These are phyloP conservation scores for Penicillium vulpinum DNA, from an alignment of 2,329 filamentous ascomycete genomes.

Conservation along the genomic window DNA sequence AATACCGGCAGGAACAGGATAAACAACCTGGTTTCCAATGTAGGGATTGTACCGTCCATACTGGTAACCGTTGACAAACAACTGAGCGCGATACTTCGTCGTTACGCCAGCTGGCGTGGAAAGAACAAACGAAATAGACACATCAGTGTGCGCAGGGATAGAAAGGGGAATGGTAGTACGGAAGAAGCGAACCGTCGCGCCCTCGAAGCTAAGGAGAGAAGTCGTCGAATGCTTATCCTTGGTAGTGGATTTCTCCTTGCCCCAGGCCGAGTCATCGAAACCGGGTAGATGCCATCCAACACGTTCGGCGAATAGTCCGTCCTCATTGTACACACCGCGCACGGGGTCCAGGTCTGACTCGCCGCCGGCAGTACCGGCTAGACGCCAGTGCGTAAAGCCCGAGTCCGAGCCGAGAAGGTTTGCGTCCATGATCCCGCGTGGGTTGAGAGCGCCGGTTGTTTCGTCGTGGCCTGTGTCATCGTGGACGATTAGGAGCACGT, in stretches of 20 bases:
- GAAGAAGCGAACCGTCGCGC: constrained; percentile 58
- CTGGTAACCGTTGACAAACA: constrained; percentile 67
- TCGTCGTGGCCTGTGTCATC: constrained; percentile 50
- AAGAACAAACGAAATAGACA: constrained; percentile 58
- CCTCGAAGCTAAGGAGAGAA: constrained; percentile 46
- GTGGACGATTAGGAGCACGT: constrained; percentile 61
- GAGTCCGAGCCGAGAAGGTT: constrained; percentile 49
- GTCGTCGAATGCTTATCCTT: constrained; percentile 10
- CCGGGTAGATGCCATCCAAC: constrained; percentile 61
- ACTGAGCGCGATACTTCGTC: constrained; percentile 52
- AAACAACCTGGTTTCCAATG: constrained; percentile 62
- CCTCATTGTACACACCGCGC: constrained; percentile 58
- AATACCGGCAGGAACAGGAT: constrained; percentile 61
- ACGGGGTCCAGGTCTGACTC: constrained; percentile 56
- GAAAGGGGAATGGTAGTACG: constrained; percentile 54
- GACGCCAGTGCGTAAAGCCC: constrained; percentile 57
- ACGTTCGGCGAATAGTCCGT: constrained; percentile 59
- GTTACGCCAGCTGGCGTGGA: constrained; percentile 43
- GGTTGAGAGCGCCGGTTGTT: constrained; percentile 32
- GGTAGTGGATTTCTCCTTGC: constrained; percentile 24
- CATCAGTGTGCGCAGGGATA: constrained; percentile 55
- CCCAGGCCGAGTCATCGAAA: constrained; percentile 53
- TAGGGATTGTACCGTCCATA: constrained; percentile 62
- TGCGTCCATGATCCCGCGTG: constrained; percentile 46
- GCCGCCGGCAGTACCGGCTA: constrained; percentile 59